Base-by-base conservation (phyloP, 169 alveolate genomes). In the Fabrea salina region DNA sequence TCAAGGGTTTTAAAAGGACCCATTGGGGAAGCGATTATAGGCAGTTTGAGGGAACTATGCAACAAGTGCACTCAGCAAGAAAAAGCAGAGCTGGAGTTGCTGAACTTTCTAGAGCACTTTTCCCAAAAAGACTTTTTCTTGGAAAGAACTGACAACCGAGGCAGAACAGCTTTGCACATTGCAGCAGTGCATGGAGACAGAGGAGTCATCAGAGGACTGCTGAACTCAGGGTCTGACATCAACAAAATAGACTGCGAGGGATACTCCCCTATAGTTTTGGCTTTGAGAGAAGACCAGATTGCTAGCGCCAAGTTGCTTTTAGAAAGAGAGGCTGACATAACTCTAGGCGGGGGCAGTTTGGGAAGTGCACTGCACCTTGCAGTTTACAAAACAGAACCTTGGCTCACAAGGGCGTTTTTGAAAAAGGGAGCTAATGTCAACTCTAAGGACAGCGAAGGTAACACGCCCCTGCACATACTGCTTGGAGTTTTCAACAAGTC, bases 311-410 rank as follows among this genome's bases (percentile, higher is more conserved):
- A 70, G 39, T 77, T 76, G 0, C 56, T 88, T 5, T 64, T 88
- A 16, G 72, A 79, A 4, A 37, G 70, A 35, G 77, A 74, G 8
- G 80, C 83, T 0, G 83, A 88, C 51, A 86, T 84, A 4, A 88
- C 84, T 51, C 22, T 61, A 41, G 93, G 93, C 54, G 91, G 93
- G 16, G 88, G 91, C 13, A 37, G 59, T 0, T 77, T 56, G 37
- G 93, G 93, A 0, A 54, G 82, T 22, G 78, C 91, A 33, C 51
- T 88, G 44, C 90, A 88, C 79, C 22, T 88, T 22, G 84, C 91
- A 32, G 86, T 82, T 30, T 82, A 82, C 39, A 81, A 79, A 40
- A 54, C 72, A 32, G 59, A 88, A 32, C 40, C 83, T 11, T 83
- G 83, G 74, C 77, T 88, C 3, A 87, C 84, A 11, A 27, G 44